phyloP scores from a whole-genome alignment of 2,329 filamentous ascomycete species.

The Talaromyces piceae region DNA sequence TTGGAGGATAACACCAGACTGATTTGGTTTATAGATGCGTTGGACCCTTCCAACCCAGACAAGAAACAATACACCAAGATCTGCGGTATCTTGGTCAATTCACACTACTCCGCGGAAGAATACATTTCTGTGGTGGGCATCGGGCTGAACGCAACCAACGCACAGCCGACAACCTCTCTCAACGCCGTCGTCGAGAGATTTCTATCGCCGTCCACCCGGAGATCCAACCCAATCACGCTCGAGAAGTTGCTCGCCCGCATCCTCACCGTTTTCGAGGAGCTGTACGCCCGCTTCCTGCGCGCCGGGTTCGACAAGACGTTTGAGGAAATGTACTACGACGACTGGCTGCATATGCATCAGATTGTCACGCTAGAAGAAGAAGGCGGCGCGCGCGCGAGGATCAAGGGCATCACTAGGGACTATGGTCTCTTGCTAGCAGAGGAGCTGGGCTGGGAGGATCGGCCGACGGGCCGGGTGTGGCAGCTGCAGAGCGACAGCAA shows the following conservation, averaged over 20 bases:
- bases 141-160: constrained; percentile 79
- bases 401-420: constrained; percentile 83
- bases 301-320: constrained; percentile 67
- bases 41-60: constrained; percentile 52
- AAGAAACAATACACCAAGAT: constrained; percentile 69
- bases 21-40: constrained; percentile 46
- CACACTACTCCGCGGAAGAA: constrained; percentile 64
- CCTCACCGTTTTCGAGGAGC: constrained; percentile 65
- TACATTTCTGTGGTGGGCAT: constrained; percentile 84
- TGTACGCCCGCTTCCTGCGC: constrained; percentile 68
- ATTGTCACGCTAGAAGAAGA: constrained; percentile 71
- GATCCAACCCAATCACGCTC: constrained; percentile 52
- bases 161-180: constrained; percentile 78
- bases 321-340: constrained; percentile 67
- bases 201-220: constrained; percentile 27
- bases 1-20: neutral
- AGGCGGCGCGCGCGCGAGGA: constrained; percentile 63
- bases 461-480: constrained; percentile 69
- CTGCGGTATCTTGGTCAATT: constrained; percentile 86
- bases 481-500: constrained; percentile 93
- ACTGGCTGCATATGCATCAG: constrained; percentile 80
- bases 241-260: constrained; percentile 79
- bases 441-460: constrained; percentile 67
- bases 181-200: constrained; percentile 56
- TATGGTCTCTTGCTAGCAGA: constrained; percentile 83